Base-by-base conservation (phyloP, 2,329 filamentous ascomycete genomes). In the Penicillium sp. region DNA sequence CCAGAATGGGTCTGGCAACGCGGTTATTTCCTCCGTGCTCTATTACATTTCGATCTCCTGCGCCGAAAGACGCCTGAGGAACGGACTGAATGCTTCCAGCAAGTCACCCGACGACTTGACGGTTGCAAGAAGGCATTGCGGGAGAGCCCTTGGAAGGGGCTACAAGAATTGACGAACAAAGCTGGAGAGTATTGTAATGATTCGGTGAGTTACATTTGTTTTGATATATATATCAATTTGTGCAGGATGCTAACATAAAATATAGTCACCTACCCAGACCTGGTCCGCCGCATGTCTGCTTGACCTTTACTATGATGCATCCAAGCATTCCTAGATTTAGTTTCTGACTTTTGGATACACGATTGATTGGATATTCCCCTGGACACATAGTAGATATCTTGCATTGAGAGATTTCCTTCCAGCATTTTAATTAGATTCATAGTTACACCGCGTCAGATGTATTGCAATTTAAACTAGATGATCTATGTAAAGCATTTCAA, bases 1-100 rank as follows among this genome's bases (percentile, higher is more conserved):
- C 95, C 94, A 0, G 94, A 99, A 75, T 99, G 94, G 94, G 79
- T 97, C 25, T 99, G 94, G 94, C 95, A 93, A 0, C 93, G 91
- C 1, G 94, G 94, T 5, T 99, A 92, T 80, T 99, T 96, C 82
- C 81, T 97, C 23, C 87, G 95, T 49, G 94, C 94, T 1, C 80
- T 99, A 63, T 83, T 99, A 62, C 90, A 92, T 74, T 97, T 97
- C 69, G 92, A 97, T 72, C 79, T 97, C 50, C 82, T 84, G 79
- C 82, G 92, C 31, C 84, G 91, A 49, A 82, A 83, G 61, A 85
- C 82, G 1, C 72, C 77, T 5, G 84, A 90, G 68, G 90, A 89
- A 62, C 84, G 87, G 33, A 89, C 88, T 0, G 94, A 97, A 76
- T 90, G 89, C 4, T 96, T 96, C 81, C 93, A 97, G 79, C 94